These are phyloP conservation scores for Sutorius australiensis DNA, from an alignment of 768 basidiomycete species.

Conservation along the genomic window DNA sequence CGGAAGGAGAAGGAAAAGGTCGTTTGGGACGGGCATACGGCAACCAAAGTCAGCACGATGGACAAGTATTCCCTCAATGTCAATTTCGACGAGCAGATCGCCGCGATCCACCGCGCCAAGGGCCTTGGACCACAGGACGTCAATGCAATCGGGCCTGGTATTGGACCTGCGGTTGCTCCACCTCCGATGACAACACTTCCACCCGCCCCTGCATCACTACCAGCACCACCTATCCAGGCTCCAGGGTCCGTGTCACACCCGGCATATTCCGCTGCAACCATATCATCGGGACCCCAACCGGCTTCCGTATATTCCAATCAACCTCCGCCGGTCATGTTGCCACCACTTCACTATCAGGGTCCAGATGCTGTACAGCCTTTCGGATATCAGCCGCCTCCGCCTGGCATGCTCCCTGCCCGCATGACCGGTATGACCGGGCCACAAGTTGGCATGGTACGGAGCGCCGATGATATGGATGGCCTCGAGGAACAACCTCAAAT, in stretches of 20 bases:
- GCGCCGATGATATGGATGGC: conserved; percentile 80
- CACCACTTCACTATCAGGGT: conserved; percentile 82
- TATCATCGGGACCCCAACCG: conserved; percentile 91
- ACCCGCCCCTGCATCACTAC: conserved; percentile 68
- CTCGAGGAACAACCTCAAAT: conserved; percentile 70
- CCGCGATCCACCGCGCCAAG: conserved; percentile 90
- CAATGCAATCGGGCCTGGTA: conserved; percentile 82
- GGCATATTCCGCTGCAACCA: conserved; percentile 76
- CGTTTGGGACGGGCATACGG: conserved; percentile 98
- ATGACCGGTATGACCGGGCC: conserved; percentile 57
- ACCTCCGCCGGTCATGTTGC: conserved; percentile 71
- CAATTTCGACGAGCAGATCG: conserved; percentile 97
- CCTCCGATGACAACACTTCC: conserved; percentile 60
- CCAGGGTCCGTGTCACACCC: conserved; percentile 39
- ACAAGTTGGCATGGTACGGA: conserved; percentile 69
- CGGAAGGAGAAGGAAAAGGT: conserved; percentile 90
- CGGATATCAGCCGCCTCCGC: conserved; percentile 68
- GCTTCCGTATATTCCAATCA: conserved; percentile 63
- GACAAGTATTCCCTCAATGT: conserved; percentile 92
- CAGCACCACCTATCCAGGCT: conserved; percentile 57
- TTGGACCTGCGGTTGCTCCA: conserved; percentile 75
- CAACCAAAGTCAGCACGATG: conserved; percentile 85
- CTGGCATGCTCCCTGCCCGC: conserved; percentile 67
- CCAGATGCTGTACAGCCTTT: conserved; percentile 74
- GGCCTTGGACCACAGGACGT: conserved; percentile 81